Percentiles rank a stretch among this genome's conserved stretches.
Conservation (phyloP, 176 grass and related monocot genomes). For the Aegilops sharonensis region DNA sequence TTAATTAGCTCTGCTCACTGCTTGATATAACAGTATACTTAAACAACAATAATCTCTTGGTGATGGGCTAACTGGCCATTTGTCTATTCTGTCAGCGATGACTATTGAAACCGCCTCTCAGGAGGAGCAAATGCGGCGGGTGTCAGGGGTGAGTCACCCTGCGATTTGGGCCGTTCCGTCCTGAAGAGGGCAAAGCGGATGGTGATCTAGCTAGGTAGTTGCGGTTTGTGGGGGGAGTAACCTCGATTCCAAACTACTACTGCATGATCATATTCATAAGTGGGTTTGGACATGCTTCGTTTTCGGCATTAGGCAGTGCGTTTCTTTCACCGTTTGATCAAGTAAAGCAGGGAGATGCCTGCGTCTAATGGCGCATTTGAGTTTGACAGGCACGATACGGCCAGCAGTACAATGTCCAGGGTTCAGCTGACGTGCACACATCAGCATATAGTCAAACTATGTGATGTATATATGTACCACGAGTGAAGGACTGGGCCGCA, state of each 20-base stretch:
- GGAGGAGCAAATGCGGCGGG: slow-evolving; percentile 2
- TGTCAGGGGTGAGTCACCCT: slow-evolving; percentile 23
- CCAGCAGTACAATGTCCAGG: neutral
- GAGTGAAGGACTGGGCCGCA: neutral
- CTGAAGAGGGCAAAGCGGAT: neutral
- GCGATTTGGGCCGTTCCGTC: neutral
- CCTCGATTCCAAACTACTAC: slow-evolving; percentile 45
- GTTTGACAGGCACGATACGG: slow-evolving; percentile 12
- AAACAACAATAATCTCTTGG: neutral
- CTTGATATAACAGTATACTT: neutral
- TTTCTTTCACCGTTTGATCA: slow-evolving; percentile 28
- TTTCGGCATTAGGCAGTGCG: slow-evolving; percentile 38
- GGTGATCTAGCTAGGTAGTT: neutral
- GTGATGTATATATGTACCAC: neutral
- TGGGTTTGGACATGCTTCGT: slow-evolving; percentile 37
- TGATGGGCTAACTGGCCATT: neutral
- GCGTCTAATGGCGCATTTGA: slow-evolving; percentile 16
- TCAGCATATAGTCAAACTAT: slow-evolving; percentile 16
- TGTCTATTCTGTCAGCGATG: neutral
- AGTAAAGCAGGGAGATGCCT: slow-evolving; percentile 13
- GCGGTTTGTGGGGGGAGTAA: slow-evolving; percentile 26
- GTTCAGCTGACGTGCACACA: neutral
- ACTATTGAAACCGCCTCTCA: neutral
- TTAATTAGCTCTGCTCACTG: neutral
- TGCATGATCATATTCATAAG: slow-evolving; percentile 12